Conservation (phyloP, 1,139 yeast genomes). For the Magnusiomyces suaveolens region DNA sequence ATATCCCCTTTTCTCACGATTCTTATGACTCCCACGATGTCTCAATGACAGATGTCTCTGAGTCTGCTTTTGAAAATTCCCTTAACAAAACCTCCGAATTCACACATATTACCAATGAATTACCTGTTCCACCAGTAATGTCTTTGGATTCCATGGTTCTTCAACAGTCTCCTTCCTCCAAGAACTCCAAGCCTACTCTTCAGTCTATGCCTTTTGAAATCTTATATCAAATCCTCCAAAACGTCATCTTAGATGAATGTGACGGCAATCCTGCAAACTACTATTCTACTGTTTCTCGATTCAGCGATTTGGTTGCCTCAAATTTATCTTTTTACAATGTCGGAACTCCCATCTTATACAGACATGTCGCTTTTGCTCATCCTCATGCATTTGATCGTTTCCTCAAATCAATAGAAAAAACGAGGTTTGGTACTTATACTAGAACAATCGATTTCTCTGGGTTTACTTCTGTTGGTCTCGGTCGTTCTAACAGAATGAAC, state of each 20-base stretch:
- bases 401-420: conserved; percentile 44
- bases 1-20: neutral
- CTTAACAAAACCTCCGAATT: neutral
- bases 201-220: conserved; percentile 29
- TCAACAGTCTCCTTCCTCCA: conserved; percentile 1
- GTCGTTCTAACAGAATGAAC: conserved; percentile 83
- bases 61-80: no score
- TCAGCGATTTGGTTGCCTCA: conserved; percentile 26
- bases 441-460: conserved; percentile 79
- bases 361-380: conserved; percentile 64
- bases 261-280: conserved; percentile 17
- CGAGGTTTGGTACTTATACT: conserved; percentile 55
- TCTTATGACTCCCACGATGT: neutral
- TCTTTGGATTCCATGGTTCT: neutral
- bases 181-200: conserved; percentile 13
- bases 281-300: conserved; percentile 17
- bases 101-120: neutral
- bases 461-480: conserved; percentile 82
- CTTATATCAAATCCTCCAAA: conserved; percentile 26
- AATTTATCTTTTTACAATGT: conserved; percentile 31
- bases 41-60: neutral
- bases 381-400: conserved; percentile 75
- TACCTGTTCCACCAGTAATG: neutral
- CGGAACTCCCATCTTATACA: conserved; percentile 42
- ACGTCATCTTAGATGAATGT: conserved; percentile 21